Percentiles rank a stretch among this genome's conserved stretches.
Conservation (phyloP, 768 basidiomycete genomes). For the Pilatotrama ljubarskyi region DNA sequence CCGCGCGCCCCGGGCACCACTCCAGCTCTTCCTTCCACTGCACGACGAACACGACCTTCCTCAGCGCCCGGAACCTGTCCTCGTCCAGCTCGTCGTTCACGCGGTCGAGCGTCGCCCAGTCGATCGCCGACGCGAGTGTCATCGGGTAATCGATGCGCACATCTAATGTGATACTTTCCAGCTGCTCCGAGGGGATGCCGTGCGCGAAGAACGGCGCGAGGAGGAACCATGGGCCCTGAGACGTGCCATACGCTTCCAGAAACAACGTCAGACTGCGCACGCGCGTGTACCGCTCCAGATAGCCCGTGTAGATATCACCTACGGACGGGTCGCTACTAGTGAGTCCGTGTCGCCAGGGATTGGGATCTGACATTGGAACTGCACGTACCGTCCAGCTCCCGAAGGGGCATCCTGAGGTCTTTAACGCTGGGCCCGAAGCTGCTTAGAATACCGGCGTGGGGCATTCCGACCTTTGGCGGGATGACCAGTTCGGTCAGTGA, state of each 20-base stretch:
- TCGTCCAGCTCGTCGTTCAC: slow-evolving; percentile 11
- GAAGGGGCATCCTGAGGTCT: background rate
- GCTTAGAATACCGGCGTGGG: background rate
- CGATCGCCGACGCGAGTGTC: background rate
- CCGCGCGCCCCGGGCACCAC: background rate
- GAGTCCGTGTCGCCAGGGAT: background rate
- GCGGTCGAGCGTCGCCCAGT: slow-evolving; percentile 7
- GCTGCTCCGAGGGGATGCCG: background rate
- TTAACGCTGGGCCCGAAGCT: slow-evolving; percentile 2
- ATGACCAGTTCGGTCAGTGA: background rate
- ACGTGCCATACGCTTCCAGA: background rate
- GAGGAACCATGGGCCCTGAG: slow-evolving; percentile 5
- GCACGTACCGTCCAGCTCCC: background rate
- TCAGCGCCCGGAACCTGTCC: slow-evolving; percentile 1
- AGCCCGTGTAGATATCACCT: background rate
- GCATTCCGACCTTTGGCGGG: background rate
- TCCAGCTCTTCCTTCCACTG: background rate
- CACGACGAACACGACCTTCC: background rate
- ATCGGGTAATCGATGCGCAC: background rate
- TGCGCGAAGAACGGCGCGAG: slow-evolving; percentile 1
- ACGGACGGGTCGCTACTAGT: too few species aligned
- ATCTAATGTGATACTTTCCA: slow-evolving; percentile 4
- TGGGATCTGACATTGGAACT: too few species aligned
- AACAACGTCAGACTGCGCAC: slow-evolving; percentile 5
- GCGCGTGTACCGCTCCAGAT: background rate